Evolutionary conservation across 1,284 basidiomycete species (phyloP).

Genomic region (Puccinia sorghi): DNA sequence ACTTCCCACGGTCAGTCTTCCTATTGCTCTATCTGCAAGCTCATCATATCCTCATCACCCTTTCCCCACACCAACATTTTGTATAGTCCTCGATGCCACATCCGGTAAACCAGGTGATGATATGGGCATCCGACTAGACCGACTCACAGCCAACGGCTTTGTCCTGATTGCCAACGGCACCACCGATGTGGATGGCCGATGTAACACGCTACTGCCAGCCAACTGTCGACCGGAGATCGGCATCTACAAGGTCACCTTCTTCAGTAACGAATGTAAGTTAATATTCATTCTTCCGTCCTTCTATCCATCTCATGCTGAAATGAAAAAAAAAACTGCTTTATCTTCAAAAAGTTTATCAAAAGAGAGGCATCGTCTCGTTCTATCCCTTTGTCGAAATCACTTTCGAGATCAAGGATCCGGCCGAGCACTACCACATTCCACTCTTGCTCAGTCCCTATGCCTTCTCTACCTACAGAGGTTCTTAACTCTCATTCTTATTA

Average conservation of each 20-base stretch:
- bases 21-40: too few relatives aligned
- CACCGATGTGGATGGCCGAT: constrained; percentile 56
- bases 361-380: constrained; percentile 54
- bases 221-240: constrained; percentile 53
- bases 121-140: constrained; percentile 56
- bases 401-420: constrained; percentile 55
- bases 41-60: neutral
- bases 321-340: neutral
- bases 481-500: constrained; percentile 19
- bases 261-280: constrained; percentile 53
- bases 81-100: constrained; percentile 57
- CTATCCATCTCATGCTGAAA: too few relatives aligned
- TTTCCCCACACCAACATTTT: neutral
- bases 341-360: constrained; percentile 52
- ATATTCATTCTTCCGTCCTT: neutral
- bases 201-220: constrained; percentile 52
- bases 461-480: constrained; percentile 85
- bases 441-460: constrained; percentile 86
- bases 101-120: constrained; percentile 56
- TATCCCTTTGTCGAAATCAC: constrained; percentile 58
- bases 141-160: constrained; percentile 55
- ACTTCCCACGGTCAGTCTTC: constrained; percentile 56
- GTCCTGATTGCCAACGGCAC: constrained; percentile 54
- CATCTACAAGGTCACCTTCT: constrained; percentile 57
- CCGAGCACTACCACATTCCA: constrained; percentile 65